Evolutionary conservation across 192 early-diverging fungal species (phyloP), one percentile per base, ranked within the genome.

Genomic region (Coemansia sp.): DNA sequence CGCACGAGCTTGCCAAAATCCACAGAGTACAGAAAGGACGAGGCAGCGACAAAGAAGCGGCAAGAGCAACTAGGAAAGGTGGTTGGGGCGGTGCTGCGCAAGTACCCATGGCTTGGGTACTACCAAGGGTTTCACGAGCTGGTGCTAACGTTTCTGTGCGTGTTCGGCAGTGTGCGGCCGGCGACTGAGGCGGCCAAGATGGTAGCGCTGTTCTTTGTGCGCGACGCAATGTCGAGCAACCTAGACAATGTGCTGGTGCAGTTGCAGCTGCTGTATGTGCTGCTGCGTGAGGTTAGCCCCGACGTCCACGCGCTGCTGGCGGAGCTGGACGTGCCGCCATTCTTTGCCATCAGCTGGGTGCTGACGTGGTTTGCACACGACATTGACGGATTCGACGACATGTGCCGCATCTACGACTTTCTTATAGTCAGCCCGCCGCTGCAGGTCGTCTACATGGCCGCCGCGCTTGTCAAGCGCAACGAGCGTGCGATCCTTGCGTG

Each of bases 321-420:
- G 0, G 72, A 73, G 33, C 66, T 81, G 34, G 78, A 83, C 34
- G 76, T 91, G 21, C 83, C 86, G 55, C 88, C 89, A 26, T 88
- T 85, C 57, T 92, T 90, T 70, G 88, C 85, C 34, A 76, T 92
- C 48, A 88, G 87, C 62, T 91, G 89, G 89, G 76, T 90, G 60
- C 64, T 91, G 49, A 91, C 91, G n/a, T 92, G 91, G 91, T 89
- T 86, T 64, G 86, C 84, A 26, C 91, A 92, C 64, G 85, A 91
- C 60, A 21, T 92, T n/a, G 71, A 75, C 30, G 72, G 79, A 41
- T 79, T 85, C 41, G 53, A 69, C 34, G 72, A 69, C 16, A 75
- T 87, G 11, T 72, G 83, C 53, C 85, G 89, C 30, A 75, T 92
- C 24, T 88, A 88, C 63, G 89, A 92, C 66, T 74, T 89, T 24